Conservation (phyloP, 2,329 filamentous ascomycete genomes). For the Cordyceps fumosorosea region DNA sequence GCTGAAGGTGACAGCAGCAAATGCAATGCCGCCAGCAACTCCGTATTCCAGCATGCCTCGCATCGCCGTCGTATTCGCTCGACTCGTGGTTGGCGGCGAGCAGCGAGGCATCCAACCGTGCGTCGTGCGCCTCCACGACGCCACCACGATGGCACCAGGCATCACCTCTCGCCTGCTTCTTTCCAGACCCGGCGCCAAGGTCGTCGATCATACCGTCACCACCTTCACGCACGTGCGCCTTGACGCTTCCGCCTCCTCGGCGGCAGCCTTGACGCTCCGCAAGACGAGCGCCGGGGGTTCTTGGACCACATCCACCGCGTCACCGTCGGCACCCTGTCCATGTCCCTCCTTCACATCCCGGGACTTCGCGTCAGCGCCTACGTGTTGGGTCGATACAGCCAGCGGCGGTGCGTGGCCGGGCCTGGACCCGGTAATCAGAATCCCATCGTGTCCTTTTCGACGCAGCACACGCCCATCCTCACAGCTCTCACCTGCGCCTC, state of each 20-base stretch:
- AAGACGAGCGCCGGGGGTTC: conserved; percentile 22
- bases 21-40: neutral
- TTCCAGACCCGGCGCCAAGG: conserved; percentile 22
- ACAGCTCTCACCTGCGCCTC: conserved; percentile 16
- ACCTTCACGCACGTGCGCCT: conserved; percentile 27
- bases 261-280: conserved; percentile 6
- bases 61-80: neutral
- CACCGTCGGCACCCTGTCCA: conserved; percentile 20
- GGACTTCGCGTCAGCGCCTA: neutral
- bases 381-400: neutral
- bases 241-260: conserved; percentile 23
- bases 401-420: neutral
- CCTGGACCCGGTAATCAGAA: neutral
- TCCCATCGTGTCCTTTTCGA: conserved; percentile 21
- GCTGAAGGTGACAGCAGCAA: neutral
- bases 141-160: conserved; percentile 22
- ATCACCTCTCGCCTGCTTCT: conserved; percentile 22
- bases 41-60: neutral
- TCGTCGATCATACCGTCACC: conserved; percentile 27
- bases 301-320: conserved; percentile 22
- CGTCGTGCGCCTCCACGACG: neutral
- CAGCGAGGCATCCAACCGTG: neutral
- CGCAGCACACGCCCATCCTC: conserved; percentile 22
- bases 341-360: conserved; percentile 19
- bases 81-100: neutral